These are phyloP conservation scores for Coniella vitis DNA, from an alignment of 2,329 filamentous ascomycete genomes.

Conservation along the genomic window DNA sequence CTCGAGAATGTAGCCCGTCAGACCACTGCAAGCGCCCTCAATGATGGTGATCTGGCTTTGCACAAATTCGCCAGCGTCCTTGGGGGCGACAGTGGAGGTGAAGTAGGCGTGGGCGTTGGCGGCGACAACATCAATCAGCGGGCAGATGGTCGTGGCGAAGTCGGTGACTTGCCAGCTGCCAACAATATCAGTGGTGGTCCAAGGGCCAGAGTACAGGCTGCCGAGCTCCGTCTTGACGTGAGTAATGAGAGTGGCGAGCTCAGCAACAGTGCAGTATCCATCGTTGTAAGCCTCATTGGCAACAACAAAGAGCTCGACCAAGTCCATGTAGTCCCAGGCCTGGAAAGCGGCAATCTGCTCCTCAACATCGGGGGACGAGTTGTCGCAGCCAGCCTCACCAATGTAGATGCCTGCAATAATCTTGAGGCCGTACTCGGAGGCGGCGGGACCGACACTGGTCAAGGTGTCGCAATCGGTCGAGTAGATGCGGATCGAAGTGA, in stretches of 20 bases:
- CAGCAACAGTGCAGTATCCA: conserved; percentile 53
- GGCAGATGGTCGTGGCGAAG: conserved; percentile 56
- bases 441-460: conserved; percentile 64
- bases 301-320: conserved; percentile 74
- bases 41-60: conserved; percentile 65
- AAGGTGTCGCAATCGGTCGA: conserved; percentile 85
- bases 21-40: conserved; percentile 60
- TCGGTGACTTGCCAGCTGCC: conserved; percentile 64
- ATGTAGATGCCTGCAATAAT: conserved; percentile 88
- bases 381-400: conserved; percentile 54
- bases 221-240: conserved; percentile 58
- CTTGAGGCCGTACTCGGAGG: conserved; percentile 59
- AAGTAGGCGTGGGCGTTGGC: conserved; percentile 94
- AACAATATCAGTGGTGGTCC: conserved; percentile 84
- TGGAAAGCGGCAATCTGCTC: conserved; percentile 69
- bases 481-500: conserved; percentile 74
- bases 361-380: conserved; percentile 53
- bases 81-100: conserved; percentile 61
- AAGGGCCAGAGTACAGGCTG: conserved; percentile 64
- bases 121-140: conserved; percentile 68
- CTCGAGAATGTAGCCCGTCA: conserved; percentile 77
- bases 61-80: conserved; percentile 70
- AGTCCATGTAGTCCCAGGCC: conserved; percentile 64
- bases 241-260: conserved; percentile 66
- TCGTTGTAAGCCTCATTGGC: conserved; percentile 89